Percentiles rank a stretch among this genome's conserved stretches.
Evolutionary conservation across 2,329 filamentous ascomycete genomes (phyloP).

Genomic region (Thelonectria olida): DNA sequence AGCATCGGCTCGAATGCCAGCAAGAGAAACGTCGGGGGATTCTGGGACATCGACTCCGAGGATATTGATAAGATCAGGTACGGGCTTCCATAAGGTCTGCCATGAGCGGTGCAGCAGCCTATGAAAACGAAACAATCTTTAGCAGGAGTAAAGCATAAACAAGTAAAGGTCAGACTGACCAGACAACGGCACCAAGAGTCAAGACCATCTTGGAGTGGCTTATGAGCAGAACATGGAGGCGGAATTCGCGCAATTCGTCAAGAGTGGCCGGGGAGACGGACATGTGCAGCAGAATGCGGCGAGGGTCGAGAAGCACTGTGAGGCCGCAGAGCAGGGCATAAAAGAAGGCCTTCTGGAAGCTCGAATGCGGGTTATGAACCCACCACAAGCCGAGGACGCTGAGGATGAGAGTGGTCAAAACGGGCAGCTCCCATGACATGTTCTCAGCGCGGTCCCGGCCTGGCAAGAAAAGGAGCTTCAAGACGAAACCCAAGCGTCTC

Average conservation of each 20-base stretch:
- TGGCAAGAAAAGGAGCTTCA: conserved; percentile 32
- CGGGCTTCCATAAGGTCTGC: conserved; percentile 89
- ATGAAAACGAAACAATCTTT: conserved; percentile 14
- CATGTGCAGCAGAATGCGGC: conserved; percentile 41
- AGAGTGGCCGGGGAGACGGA: conserved; percentile 42
- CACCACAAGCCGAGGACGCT: conserved; percentile 50
- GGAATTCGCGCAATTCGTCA: conserved; percentile 50
- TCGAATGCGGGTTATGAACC: conserved; percentile 46
- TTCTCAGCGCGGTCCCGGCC: conserved; percentile 47
- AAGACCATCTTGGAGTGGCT: conserved; percentile 65
- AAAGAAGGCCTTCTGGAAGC: conserved; percentile 44
- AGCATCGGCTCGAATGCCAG: conserved; percentile 86
- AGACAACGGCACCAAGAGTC: conserved; percentile 61
- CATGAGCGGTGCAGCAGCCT: conserved; percentile 88
- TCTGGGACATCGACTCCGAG: conserved; percentile 94
- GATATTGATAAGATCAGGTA: conserved; percentile 88
- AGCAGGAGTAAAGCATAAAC: conserved; percentile 18
- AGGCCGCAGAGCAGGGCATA: conserved; percentile 45
- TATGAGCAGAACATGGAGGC: conserved; percentile 57
- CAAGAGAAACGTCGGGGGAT: conserved; percentile 87
- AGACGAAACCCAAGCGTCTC: conserved; percentile 33
- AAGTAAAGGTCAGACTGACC: conserved; percentile 50
- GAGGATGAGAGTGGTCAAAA: conserved; percentile 52
- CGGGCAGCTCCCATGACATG: conserved; percentile 55
- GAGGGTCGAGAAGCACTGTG: conserved; percentile 46